Evolutionary conservation across 805 yeast species (phyloP).

Genomic region (Candida namnaoensis): DNA sequence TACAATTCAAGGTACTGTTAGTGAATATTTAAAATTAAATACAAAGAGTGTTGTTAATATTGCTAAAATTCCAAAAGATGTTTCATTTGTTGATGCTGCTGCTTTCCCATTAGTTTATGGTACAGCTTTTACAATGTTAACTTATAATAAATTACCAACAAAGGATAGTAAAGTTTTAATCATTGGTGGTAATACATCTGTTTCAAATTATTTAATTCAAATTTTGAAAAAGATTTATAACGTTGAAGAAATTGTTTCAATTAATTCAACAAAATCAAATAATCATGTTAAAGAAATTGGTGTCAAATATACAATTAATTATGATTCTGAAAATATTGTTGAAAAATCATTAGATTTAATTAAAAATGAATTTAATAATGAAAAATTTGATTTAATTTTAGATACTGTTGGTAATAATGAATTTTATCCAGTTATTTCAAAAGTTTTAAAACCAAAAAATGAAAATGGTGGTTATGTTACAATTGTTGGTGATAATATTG

Average conservation of each 20-base stretch:
- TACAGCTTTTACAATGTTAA: constrained; percentile 43
- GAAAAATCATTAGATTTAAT: constrained; percentile 26
- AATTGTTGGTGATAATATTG: constrained; percentile 46
- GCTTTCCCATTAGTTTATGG: constrained; percentile 56
- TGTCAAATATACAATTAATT: constrained; percentile 53
- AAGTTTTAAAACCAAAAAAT: constrained; percentile 34
- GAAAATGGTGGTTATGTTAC: constrained; percentile 43
- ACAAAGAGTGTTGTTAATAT: constrained; percentile 19
- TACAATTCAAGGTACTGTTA: constrained; percentile 29
- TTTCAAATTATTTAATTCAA: constrained; percentile 49
- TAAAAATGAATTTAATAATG: constrained; percentile 19
- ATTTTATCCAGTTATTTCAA: constrained; percentile 32
- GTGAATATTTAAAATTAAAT: constrained; percentile 37
- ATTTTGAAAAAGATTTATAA: constrained; percentile 40
- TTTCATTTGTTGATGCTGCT: constrained; percentile 44
- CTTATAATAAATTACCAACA: constrained; percentile 25
- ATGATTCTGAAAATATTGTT: constrained; percentile 33
- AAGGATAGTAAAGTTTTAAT: constrained; percentile 44
- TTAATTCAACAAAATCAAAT: constrained; percentile 43
- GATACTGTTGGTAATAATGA: constrained; percentile 59
- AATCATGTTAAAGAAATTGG: constrained; percentile 40
- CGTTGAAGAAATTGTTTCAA: constrained; percentile 44
- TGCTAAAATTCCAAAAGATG: constrained; percentile 29
- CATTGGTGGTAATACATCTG: constrained; percentile 70
- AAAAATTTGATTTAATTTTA: constrained; percentile 49